Evolutionary conservation across 2,329 filamentous ascomycete genomes (phyloP), one percentile per base, ranked within the genome.

Genomic region (Trichothecium roseum): DNA sequence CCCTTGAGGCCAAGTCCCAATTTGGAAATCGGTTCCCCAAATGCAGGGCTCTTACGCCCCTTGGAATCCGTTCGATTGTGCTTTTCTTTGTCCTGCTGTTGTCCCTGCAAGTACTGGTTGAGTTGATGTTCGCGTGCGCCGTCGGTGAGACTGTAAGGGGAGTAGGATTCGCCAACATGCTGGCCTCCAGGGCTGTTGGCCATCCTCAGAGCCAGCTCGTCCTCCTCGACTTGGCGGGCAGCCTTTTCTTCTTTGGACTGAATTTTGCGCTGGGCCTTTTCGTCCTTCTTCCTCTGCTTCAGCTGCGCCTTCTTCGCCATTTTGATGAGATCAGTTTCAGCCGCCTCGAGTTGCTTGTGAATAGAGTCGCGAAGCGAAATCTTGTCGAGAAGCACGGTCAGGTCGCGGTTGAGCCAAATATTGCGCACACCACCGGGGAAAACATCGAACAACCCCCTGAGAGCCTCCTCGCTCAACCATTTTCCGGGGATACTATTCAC

Each of bases 341-440:
- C 89, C 8, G 60, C 60, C 52, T 98, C 91, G 0, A 98, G 72
- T 37, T 68, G 64, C 29, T 69, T 56, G 32, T 89, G 86, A 12
- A 94, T 63, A 8, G 71, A 62, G 41, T 87, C 76, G 30, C 91
- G 74, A 43, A 76, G 64, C 33, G 84, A 73, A 31, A 96, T 82
- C 54, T 96, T 96, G 41, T 88, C 81, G 32, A 84, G 72, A 9
- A 98, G 70, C 8, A 80, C 72, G 30, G 88, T 84, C 45, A 86
- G 81, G 52, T 98, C 84, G 41, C 89, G 76, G 40, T 95, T 98
- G 48, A 98, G 79, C 88, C 89, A 98, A 32, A 98, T 84, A 46
- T 96, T 96, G 40, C 85, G 77, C 51, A 98, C 81, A 20, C 91
- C 91, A 15, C 91, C 91, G 0, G 91, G 91, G 47, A 95, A 96